phyloP scores from a whole-genome alignment of 169 alveolate species.

The Cyclospora cayetanensis region DNA sequence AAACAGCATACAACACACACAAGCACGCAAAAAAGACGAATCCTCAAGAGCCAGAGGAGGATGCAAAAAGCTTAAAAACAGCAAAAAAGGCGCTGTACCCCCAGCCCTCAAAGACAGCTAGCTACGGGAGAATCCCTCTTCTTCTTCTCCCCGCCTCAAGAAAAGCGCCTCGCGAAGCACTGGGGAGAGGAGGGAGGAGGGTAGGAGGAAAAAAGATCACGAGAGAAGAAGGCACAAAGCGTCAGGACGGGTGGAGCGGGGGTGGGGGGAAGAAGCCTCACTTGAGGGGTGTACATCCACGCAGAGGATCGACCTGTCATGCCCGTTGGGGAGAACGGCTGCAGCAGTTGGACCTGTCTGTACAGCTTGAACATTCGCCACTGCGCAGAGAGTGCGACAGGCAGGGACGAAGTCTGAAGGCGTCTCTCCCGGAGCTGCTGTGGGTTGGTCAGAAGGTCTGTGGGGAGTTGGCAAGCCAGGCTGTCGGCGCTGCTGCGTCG shows the following conservation, averaged over 20 bases:
- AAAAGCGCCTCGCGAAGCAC: not conserved
- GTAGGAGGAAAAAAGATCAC: not conserved
- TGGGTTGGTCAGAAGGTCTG: too few species aligned
- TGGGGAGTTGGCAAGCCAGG: too few species aligned
- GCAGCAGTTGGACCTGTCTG: constrained; percentile 44
- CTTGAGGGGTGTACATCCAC: constrained; percentile 66
- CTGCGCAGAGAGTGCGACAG: not conserved
- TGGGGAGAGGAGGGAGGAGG: not conserved
- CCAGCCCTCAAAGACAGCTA: not conserved
- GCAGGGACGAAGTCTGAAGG: not conserved
- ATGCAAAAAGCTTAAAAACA: not conserved
- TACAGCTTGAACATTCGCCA: not conserved
- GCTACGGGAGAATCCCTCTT: not conserved
- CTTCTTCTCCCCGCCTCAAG: not conserved
- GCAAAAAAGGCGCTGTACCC: too few species aligned
- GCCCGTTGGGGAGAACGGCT: constrained; percentile 41
- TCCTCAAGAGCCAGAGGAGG: not conserved
- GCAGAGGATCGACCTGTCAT: constrained; percentile 66
- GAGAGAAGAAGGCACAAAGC: not conserved
- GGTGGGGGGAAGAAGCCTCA: not conserved
- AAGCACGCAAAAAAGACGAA: not conserved
- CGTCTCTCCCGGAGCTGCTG: constrained; percentile 36
- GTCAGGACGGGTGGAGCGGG: not conserved
- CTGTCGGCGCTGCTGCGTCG: not conserved
- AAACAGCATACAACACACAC: not conserved